Conservation (phyloP, 257 asterid genomes). For the Solanum infundibuliforme region DNA sequence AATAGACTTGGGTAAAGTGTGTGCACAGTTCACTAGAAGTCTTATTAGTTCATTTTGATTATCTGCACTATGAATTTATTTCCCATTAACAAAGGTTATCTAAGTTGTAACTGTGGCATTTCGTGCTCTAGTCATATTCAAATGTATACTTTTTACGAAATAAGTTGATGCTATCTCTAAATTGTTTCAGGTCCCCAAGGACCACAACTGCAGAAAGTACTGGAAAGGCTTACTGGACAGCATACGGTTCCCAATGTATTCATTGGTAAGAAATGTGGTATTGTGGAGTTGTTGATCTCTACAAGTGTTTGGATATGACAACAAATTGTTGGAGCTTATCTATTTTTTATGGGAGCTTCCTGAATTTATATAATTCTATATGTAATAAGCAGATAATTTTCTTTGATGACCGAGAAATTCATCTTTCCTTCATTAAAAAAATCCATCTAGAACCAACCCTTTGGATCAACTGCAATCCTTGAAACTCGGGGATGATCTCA, state of each 20-base stretch:
- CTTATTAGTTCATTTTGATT: neutral
- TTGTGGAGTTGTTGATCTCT: neutral
- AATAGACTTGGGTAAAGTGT: neutral
- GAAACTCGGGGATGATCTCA: neutral
- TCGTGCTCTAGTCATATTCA: neutral
- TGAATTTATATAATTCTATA: neutral
- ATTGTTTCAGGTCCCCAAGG: constrained; percentile 73
- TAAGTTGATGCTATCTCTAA: neutral
- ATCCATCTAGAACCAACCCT: neutral
- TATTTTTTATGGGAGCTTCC: neutral
- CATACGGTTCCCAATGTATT: constrained; percentile 92
- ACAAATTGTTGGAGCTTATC: neutral
- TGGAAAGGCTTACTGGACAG: constrained; percentile 81
- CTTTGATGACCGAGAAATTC: neutral
- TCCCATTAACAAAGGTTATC: neutral
- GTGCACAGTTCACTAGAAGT: neutral
- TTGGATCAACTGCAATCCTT: neutral
- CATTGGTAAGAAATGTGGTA: constrained; percentile 46
- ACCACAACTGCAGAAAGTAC: constrained; percentile 59
- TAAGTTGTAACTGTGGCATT: neutral
- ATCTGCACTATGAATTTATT: neutral
- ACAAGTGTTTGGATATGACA: neutral
- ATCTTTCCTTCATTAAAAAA: neutral
- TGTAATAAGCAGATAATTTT: neutral
- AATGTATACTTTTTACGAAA: neutral